These are phyloP conservation scores for Cydonia oblonga DNA, from an alignment of 331 rosid species.

Conservation along the genomic window DNA sequence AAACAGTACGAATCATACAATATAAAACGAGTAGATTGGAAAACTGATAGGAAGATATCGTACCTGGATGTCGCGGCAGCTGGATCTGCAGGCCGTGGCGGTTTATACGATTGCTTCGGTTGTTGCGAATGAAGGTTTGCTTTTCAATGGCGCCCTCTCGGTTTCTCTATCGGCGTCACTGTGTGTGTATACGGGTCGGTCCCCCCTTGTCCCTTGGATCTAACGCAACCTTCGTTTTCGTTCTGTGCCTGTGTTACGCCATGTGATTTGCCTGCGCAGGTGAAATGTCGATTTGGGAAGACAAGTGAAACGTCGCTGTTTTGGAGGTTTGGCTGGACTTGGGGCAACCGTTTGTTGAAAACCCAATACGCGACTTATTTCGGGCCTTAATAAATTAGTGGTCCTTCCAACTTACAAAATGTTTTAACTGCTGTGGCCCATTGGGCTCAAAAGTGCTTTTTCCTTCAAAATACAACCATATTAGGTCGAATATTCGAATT, in stretches of 20 bases:
- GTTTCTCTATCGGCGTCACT: background rate
- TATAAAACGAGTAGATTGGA: background rate
- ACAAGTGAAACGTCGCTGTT: background rate
- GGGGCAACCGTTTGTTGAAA: too few relatives aligned
- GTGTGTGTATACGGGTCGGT: background rate
- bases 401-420: too few relatives aligned
- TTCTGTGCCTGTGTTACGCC: background rate
- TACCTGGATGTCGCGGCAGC: conserved; percentile 8
- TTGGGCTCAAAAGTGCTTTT: too few relatives aligned
- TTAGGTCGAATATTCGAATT: too few relatives aligned
- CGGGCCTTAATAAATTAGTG: too few relatives aligned
- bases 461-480: too few relatives aligned
- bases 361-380: too few relatives aligned
- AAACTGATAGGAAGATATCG: background rate
- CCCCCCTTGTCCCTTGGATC: conserved; percentile 19
- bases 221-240: conserved; percentile 23
- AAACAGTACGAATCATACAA: background rate
- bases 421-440: too few relatives aligned
- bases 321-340: too few relatives aligned
- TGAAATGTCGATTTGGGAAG: conserved; percentile 2
- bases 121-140: background rate
- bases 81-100: background rate
- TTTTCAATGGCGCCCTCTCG: background rate
- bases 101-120: background rate
- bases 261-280: background rate